phyloP scores from a whole-genome alignment of 305 asterid genomes.

The Andrographis paniculata region DNA sequence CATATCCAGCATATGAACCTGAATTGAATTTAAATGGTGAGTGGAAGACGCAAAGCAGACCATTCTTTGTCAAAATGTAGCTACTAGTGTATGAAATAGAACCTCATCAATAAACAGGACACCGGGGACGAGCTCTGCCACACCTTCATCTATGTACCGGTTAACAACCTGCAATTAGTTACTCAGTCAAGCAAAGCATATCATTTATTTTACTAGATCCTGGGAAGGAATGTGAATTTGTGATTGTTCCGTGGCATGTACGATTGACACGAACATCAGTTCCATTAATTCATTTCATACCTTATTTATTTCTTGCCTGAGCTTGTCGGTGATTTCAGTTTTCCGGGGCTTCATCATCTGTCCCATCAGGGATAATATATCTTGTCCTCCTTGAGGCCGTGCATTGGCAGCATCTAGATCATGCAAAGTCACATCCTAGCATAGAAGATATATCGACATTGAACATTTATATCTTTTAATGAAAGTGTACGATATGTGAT shows the following conservation, averaged over 20 bases:
- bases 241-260: too few species aligned
- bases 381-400: constrained; percentile 99
- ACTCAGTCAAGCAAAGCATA: too few species aligned
- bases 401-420: constrained; percentile 99
- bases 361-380: constrained; percentile 93
- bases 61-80: constrained; percentile 2
- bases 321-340: constrained; percentile 96
- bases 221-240: constrained; percentile 3
- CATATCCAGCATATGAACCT: constrained; percentile 98
- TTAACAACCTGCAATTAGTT: constrained; percentile 63
- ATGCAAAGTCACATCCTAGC: constrained; percentile 89
- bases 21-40: constrained; percentile 16
- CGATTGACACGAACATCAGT: too few species aligned
- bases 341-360: constrained; percentile 98
- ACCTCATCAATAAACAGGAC: constrained; percentile 95
- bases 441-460: constrained; percentile 7
- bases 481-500: too few species aligned
- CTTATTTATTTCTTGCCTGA: constrained; percentile 93
- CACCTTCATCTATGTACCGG: constrained; percentile 92
- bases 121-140: constrained; percentile 98
- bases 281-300: constrained; percentile 22
- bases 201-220: constrained; percentile 1
- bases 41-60: constrained; percentile 5
- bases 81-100: constrained; percentile 8
- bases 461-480: too few species aligned